Evolutionary conservation across 2,329 filamentous ascomycete genomes (phyloP).

Genomic region (Stylonectria norvegica): DNA sequence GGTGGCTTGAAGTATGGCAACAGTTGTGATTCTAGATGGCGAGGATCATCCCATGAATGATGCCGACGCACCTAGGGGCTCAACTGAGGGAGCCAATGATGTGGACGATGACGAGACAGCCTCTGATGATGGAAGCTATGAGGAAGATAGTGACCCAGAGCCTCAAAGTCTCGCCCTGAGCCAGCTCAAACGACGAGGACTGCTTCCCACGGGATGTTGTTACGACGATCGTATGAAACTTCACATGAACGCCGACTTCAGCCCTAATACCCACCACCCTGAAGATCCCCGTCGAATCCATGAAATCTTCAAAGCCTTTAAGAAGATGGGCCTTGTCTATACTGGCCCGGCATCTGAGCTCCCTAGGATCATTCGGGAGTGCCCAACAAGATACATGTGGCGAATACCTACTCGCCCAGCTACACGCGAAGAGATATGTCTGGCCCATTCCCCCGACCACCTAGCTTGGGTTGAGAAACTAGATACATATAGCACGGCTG

Average conservation of each 20-base stretch:
- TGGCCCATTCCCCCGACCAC: conserved; percentile 75
- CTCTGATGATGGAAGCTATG: conserved; percentile 33
- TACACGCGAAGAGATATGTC: conserved; percentile 72
- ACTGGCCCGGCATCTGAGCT: conserved; percentile 55
- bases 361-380: conserved; percentile 47
- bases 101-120: conserved; percentile 34
- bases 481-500: conserved; percentile 52
- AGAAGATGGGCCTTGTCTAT: conserved; percentile 73
- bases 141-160: conserved; percentile 34
- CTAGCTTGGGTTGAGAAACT: conserved; percentile 70
- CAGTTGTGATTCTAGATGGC: conserved; percentile 36
- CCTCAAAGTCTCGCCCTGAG: conserved; percentile 37
- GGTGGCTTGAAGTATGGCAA: too few relatives aligned
- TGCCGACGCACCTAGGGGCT: conserved; percentile 30
- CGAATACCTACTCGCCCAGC: conserved; percentile 78
- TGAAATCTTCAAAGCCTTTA: conserved; percentile 87
- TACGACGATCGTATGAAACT: conserved; percentile 97
- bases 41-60: conserved; percentile 45
- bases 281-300: conserved; percentile 92
- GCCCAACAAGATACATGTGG: conserved; percentile 63
- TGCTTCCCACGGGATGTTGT: conserved; percentile 71
- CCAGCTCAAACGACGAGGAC: conserved; percentile 41
- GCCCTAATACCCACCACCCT: conserved; percentile 75
- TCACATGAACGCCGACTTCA: conserved; percentile 80
- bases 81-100: conserved; percentile 13